phyloP scores from a whole-genome alignment of 768 basidiomycete species.

The Tricholomella constricta region DNA sequence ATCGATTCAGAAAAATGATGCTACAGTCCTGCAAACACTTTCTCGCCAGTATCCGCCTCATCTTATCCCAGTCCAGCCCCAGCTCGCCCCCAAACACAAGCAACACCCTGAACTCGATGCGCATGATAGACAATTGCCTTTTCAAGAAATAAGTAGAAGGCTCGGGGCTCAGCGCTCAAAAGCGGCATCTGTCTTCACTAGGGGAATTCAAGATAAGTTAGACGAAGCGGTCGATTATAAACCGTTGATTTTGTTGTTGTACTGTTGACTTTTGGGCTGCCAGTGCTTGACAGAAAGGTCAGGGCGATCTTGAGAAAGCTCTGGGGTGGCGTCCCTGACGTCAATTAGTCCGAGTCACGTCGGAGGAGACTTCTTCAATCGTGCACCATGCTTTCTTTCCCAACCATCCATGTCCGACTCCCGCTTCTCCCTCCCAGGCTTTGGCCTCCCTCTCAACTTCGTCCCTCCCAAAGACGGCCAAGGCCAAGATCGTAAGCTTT shows the following conservation, averaged over 20 bases:
- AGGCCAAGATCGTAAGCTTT: not conserved
- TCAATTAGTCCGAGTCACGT: too few species aligned
- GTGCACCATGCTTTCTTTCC: too few species aligned
- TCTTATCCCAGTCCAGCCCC: constrained; percentile 19
- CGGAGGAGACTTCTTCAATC: too few species aligned
- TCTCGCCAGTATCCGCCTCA: constrained; percentile 15
- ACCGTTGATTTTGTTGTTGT: too few species aligned
- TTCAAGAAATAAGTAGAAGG: too few species aligned
- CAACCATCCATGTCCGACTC: too few species aligned
- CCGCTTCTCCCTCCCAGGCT: constrained; percentile 9
- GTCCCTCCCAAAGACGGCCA: not conserved
- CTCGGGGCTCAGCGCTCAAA: too few species aligned
- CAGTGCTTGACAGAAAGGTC: constrained; percentile 14
- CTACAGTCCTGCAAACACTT: constrained; percentile 14
- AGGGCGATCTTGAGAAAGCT: constrained; percentile 15
- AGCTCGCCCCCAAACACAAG: constrained; percentile 14
- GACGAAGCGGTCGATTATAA: too few species aligned
- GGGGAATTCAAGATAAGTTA: too few species aligned
- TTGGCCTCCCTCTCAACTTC: constrained; percentile 10
- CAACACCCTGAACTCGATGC: constrained; percentile 13
- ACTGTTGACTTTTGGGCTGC: constrained; percentile 15
- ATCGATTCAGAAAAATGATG: too few species aligned
- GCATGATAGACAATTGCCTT: constrained; percentile 17
- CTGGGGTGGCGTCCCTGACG: constrained; percentile 9
- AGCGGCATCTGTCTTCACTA: too few species aligned